Conservation (phyloP, 108 stramenopile genomes). For the Cyclotella sp. region DNA sequence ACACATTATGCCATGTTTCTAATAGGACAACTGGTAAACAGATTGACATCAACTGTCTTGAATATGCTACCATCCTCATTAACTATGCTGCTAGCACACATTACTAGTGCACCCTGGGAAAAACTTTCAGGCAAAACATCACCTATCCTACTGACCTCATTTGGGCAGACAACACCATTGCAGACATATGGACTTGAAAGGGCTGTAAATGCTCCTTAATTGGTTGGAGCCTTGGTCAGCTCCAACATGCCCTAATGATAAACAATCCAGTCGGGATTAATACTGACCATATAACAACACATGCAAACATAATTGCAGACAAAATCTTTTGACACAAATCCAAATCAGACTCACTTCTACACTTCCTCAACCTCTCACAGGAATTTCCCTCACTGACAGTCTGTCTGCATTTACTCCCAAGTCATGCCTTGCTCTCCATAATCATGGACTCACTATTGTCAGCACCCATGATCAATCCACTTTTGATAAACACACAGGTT, state of each 20-base stretch:
- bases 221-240: too few relatives aligned
- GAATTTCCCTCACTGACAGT: not conserved
- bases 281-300: not conserved
- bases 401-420: not conserved
- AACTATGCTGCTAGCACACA: too few relatives aligned
- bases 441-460: conserved; percentile 1
- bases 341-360: not conserved
- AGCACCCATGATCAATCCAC: not conserved
- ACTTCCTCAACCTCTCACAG: not conserved
- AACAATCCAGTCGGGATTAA: not conserved
- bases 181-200: not conserved
- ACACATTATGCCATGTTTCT: not conserved
- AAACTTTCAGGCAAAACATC: too few relatives aligned
- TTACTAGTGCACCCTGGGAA: too few relatives aligned
- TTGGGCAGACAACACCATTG: not conserved
- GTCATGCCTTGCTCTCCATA: not conserved
- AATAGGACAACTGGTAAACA: too few relatives aligned
- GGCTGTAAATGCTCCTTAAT: too few relatives aligned
- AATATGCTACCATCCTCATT: too few relatives aligned
- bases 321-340: not conserved
- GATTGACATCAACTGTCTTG: too few relatives aligned
- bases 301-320: not conserved
- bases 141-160: not conserved
- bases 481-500: not conserved
- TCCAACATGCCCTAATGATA: too few relatives aligned